Evolutionary conservation across 768 basidiomycete species (phyloP).

Genomic region (Holtermannia corniformis): DNA sequence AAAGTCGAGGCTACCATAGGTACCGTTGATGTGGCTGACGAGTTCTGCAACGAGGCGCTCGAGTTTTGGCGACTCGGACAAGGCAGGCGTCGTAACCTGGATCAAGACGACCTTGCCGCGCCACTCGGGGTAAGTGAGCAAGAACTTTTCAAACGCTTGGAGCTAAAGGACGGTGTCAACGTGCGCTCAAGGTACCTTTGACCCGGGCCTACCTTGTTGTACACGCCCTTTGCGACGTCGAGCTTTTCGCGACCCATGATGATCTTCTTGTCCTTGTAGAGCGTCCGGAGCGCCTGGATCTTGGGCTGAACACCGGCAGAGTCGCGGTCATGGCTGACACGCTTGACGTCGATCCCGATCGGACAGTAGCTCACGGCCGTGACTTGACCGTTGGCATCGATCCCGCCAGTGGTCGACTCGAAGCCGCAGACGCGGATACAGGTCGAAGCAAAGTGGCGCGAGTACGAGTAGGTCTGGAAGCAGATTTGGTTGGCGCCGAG

Average conservation of each 20-base stretch:
- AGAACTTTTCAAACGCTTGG: constrained; percentile 86
- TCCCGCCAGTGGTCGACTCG: constrained; percentile 60
- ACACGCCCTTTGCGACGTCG: constrained; percentile 94
- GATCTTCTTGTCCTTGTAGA: constrained; percentile 97
- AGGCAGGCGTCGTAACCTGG: constrained; percentile 86
- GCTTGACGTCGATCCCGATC: constrained; percentile 87
- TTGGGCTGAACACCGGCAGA: constrained; percentile 82
- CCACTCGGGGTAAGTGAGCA: constrained; percentile 93
- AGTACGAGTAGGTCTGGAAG: constrained; percentile 93
- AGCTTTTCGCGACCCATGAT: constrained; percentile 95
- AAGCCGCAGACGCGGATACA: constrained; percentile 95
- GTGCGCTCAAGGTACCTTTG: not conserved
- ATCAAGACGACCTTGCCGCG: constrained; percentile 60
- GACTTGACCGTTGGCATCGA: constrained; percentile 80
- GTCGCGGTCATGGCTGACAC: constrained; percentile 69
- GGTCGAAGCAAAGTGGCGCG: constrained; percentile 85
- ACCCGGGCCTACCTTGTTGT: constrained; percentile 58
- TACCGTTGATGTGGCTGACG: constrained; percentile 89
- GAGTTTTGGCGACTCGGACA: constrained; percentile 84
- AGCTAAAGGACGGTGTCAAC: constrained; percentile 44
- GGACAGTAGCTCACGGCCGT: constrained; percentile 80
- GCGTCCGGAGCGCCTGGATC: constrained; percentile 64
- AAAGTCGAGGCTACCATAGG: constrained; percentile 88
- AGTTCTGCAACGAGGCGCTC: constrained; percentile 89
- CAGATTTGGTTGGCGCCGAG: constrained; percentile 91